These are phyloP conservation scores for Podospora anserina DNA, from an alignment of 495 filamentous ascomycete genomes.

Conservation along the genomic window DNA sequence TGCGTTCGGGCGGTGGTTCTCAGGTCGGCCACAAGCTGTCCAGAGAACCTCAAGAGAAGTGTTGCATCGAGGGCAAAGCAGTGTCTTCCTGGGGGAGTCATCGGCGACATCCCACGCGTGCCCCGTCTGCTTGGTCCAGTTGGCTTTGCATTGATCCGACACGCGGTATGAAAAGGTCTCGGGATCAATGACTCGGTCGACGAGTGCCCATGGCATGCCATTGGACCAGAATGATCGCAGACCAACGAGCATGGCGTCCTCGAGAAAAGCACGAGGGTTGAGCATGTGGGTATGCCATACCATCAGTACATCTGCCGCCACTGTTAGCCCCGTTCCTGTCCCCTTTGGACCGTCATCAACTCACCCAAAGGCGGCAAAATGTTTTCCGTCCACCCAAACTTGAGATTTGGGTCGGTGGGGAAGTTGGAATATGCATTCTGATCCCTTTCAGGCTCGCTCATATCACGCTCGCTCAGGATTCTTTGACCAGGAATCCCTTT, in stretches of 20 bases:
- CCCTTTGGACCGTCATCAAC: constrained; percentile 15
- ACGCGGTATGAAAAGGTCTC: constrained; percentile 59
- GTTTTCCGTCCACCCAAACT: constrained; percentile 29
- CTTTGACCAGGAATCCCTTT: constrained; percentile 30
- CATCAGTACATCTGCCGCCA: constrained; percentile 69
- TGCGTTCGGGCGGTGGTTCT: constrained; percentile 19
- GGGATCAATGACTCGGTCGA: constrained; percentile 62
- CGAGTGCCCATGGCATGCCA: constrained; percentile 67
- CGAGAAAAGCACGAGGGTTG: constrained; percentile 72
- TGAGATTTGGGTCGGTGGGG: constrained; percentile 9
- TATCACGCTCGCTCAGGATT: constrained; percentile 35
- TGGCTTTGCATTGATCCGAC: constrained; percentile 39
- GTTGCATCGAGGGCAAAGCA: constrained; percentile 59
- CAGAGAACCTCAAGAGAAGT: constrained; percentile 50
- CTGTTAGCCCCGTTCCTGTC: not conserved
- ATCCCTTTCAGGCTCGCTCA: constrained; percentile 19
- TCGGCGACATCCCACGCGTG: constrained; percentile 59
- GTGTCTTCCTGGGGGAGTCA: constrained; percentile 44
- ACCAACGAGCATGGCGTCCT: constrained; percentile 68
- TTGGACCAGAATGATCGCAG: constrained; percentile 59
- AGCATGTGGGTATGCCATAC: constrained; percentile 88
- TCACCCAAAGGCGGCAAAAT: constrained; percentile 44
- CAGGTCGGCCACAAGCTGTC: constrained; percentile 52
- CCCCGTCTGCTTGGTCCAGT: constrained; percentile 52
- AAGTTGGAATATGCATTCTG: constrained; percentile 27